Conservation (phyloP, 2,329 filamentous ascomycete species). For the Fusarium penzigii region DNA sequence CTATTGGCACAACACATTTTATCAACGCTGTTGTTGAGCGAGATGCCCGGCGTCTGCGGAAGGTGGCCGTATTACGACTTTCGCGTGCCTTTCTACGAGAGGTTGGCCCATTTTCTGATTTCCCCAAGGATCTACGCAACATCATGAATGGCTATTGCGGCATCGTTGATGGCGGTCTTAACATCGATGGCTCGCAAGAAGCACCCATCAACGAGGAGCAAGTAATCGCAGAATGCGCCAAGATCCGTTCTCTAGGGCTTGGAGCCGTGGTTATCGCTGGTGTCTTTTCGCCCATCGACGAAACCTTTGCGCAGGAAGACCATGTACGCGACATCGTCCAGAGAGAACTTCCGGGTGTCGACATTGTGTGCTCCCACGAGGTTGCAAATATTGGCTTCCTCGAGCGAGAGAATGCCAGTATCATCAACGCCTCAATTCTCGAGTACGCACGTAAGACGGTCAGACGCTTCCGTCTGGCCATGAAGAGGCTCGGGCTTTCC, state of each 20-base stretch:
- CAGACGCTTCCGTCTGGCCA: constrained; percentile 44
- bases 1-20: constrained; percentile 45
- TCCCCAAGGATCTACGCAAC: constrained; percentile 38
- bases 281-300: constrained; percentile 60
- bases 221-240: not conserved
- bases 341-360: constrained; percentile 31
- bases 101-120: constrained; percentile 51
- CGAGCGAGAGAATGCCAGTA: constrained; percentile 54
- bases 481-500: constrained; percentile 40
- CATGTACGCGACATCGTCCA: constrained; percentile 37
- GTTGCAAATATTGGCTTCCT: constrained; percentile 42
- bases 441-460: constrained; percentile 49
- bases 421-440: constrained; percentile 54
- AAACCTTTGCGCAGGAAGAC: constrained; percentile 48
- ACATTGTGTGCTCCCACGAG: constrained; percentile 30
- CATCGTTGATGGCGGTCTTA: not conserved
- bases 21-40: constrained; percentile 57
- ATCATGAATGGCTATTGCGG: constrained; percentile 3
- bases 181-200: constrained; percentile 1
- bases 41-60: constrained; percentile 45
- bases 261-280: constrained; percentile 54
- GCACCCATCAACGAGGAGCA: not conserved
- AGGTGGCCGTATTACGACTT: constrained; percentile 54
- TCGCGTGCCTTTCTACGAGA: constrained; percentile 52
- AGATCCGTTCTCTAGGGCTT: constrained; percentile 15